These are phyloP conservation scores for Leucoagaricus sp. DNA, from an alignment of 1,284 basidiomycete species.

Conservation along the genomic window DNA sequence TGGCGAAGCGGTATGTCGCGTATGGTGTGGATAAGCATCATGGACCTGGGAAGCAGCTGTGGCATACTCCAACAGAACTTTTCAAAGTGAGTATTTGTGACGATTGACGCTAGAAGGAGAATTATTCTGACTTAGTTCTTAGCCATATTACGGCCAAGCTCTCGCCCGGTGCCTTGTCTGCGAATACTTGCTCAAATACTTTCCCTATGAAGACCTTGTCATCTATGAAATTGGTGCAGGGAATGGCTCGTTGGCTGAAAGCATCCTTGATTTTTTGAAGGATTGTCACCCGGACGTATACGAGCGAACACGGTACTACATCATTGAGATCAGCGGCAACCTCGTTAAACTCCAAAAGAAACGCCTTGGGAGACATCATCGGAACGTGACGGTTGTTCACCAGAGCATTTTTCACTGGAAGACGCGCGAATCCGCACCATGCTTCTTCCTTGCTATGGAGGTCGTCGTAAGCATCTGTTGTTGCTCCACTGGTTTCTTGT, in stretches of 20 bases:
- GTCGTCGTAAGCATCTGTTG: conserved; percentile 72
- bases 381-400: conserved; percentile 74
- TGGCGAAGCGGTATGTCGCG: conserved; percentile 74
- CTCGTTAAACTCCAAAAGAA: conserved; percentile 75
- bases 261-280: conserved; percentile 83
- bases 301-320: conserved; percentile 85
- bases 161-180: conserved; percentile 87
- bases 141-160: conserved; percentile 95
- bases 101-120: neutral
- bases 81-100: conserved; percentile 77
- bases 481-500: neutral
- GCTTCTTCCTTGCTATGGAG: conserved; percentile 94
- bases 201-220: conserved; percentile 93
- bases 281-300: conserved; percentile 89
- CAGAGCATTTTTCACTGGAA: conserved; percentile 91
- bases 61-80: conserved; percentile 98
- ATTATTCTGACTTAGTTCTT: conserved; percentile 4
- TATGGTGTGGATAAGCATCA: conserved; percentile 65
- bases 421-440: conserved; percentile 75
- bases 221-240: conserved; percentile 99
- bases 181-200: conserved; percentile 92
- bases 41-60: conserved; percentile 88
- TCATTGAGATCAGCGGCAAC: conserved; percentile 90
- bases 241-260: conserved; percentile 91
- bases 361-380: conserved; percentile 55